Evolutionary conservation across 257 asterid genomes (phyloP), one percentile per base, ranked within the genome.

Genomic region (Ligustrum vulgare): DNA sequence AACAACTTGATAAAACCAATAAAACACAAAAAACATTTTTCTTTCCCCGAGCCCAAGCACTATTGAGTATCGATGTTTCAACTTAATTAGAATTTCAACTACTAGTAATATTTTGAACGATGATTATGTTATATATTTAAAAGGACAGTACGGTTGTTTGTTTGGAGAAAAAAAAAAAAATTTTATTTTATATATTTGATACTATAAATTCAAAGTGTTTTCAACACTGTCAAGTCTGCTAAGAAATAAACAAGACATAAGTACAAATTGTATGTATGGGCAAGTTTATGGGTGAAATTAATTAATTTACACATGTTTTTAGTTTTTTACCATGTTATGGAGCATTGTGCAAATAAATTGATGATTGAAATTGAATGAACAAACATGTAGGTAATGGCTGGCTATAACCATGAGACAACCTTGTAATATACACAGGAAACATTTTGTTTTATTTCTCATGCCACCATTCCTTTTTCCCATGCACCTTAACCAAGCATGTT

Each of bases 401-500:
- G 75, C 33, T 56, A 70, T 75, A 73, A 63, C 78, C 35, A 28
- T 87, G 90, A 82, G 90, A 84, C 93, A 88, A 71, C 33, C 7
- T 25, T 84, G 88, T 20, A 71, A 36, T 62, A 33, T 77, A 60
- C n/a, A 60, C 74, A 74, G 84, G 88, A 79, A 81, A 84, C 86
- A 84, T 79, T 77, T 68, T 43, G 28, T 77, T 87, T 77, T 80
- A 28, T 74, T 69, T 82, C 76, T 81, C 79, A 81, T 75, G 77
- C 70, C 78, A 74, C 84, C 82, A 83, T 71, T 78, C 60, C 79
- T 76, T 37, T 18, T 51, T 76, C 84, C 91, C 89, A 86, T 81
- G 75, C 84, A 80, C 83, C 65, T 71, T 82, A 69, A 69, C 81
- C 77, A 68, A 71, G 85, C 91, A 84, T 83, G 84, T 75, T 89